These are phyloP conservation scores for Dryas alaskensis DNA, from an alignment of 306 rosid genomes.

Conservation along the genomic window DNA sequence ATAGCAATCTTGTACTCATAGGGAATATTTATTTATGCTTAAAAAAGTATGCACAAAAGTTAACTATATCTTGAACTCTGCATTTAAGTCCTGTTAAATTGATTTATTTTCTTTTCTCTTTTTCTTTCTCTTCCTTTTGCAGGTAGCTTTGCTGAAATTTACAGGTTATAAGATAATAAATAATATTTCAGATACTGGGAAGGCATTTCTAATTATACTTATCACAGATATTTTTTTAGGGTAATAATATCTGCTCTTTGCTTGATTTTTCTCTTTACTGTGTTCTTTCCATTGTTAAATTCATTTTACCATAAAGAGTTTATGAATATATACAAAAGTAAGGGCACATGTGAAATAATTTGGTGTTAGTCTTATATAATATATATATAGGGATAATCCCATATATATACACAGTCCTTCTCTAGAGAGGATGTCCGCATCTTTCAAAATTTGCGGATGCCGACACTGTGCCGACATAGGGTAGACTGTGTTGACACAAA, in stretches of 20 bases:
- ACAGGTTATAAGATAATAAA: constrained; percentile 89
- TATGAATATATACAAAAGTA: not conserved
- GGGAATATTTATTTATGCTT: not conserved
- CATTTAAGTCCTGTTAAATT: constrained; percentile 1
- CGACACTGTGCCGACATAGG: too few species aligned
- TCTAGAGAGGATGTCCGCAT: not conserved
- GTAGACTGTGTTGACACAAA: too few species aligned
- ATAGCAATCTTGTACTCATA: constrained; percentile 1
- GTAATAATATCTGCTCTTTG: constrained; percentile 41
- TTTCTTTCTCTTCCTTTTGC: constrained; percentile 41
- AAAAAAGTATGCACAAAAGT: not conserved
- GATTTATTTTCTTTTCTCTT: constrained; percentile 4
- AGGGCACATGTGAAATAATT: not conserved
- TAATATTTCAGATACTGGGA: constrained; percentile 91
- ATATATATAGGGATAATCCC: too few species aligned
- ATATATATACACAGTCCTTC: not conserved
- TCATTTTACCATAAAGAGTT: not conserved
- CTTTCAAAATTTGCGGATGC: too few species aligned
- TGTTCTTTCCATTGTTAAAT: not conserved
- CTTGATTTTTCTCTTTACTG: not conserved
- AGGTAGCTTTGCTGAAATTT: constrained; percentile 98
- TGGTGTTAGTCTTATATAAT: not conserved
- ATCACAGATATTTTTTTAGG: constrained; percentile 90
- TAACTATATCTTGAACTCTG: not conserved
- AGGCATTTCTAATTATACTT: constrained; percentile 87